These are phyloP conservation scores for Colletotrichum sp. DNA, from an alignment of 2,329 filamentous ascomycete species.

Conservation along the genomic window DNA sequence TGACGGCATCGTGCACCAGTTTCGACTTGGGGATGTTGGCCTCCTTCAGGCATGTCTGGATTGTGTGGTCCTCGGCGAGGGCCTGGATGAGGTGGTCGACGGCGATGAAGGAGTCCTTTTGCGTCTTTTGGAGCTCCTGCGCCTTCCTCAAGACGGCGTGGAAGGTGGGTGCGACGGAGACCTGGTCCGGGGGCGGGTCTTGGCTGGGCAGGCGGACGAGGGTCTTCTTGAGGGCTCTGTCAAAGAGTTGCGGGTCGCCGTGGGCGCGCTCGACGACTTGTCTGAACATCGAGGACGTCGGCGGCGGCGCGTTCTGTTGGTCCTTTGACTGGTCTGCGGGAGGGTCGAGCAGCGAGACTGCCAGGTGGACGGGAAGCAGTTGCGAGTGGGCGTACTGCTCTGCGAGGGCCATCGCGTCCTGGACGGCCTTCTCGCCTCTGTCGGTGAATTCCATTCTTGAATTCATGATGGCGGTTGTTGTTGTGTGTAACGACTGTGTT, in stretches of 20 bases:
- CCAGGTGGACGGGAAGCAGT: slow-evolving; percentile 87
- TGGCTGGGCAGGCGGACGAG: slow-evolving; percentile 92
- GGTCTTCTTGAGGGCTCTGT: slow-evolving; percentile 87
- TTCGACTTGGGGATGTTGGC: slow-evolving; percentile 92
- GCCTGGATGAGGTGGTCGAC: slow-evolving; percentile 93
- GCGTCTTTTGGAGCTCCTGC: slow-evolving; percentile 91
- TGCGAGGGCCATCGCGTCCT: slow-evolving; percentile 86
- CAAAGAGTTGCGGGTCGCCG: slow-evolving; percentile 88
- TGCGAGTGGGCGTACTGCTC: slow-evolving; percentile 92
- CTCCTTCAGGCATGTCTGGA: slow-evolving; percentile 79
- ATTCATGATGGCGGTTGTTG: slow-evolving; percentile 60
- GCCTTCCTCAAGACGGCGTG: slow-evolving; percentile 83
- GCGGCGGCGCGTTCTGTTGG: slow-evolving; percentile 76
- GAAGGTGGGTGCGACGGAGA: slow-evolving; percentile 82
- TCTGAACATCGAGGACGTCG: slow-evolving; percentile 79
- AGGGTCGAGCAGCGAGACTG: slow-evolving; percentile 79
- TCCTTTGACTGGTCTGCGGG: slow-evolving; percentile 80
- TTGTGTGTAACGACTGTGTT: slow-evolving; percentile 22
- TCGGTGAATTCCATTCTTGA: slow-evolving; percentile 92
- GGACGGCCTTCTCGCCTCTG: slow-evolving; percentile 85
- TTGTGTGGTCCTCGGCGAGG: slow-evolving; percentile 76
- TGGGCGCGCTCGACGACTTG: slow-evolving; percentile 94
- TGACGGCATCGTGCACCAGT: slow-evolving; percentile 87
- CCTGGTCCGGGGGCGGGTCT: slow-evolving; percentile 89
- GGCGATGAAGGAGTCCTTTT: slow-evolving; percentile 94